Base-by-base conservation (phyloP, 2,329 filamentous ascomycete genomes). In the Alternaria longipes region DNA sequence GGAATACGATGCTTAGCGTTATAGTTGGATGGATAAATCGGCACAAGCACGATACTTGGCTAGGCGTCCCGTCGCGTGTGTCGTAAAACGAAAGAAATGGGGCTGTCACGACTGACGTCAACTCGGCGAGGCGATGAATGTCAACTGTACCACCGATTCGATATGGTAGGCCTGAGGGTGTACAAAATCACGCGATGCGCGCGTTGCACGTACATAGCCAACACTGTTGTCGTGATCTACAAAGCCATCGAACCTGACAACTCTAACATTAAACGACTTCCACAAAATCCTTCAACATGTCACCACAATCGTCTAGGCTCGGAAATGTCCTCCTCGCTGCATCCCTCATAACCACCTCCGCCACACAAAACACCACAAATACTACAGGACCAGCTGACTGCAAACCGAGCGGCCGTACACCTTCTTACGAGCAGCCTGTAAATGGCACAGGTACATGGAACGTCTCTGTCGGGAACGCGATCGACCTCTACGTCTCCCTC, bases 381-480 rank as follows among this genome's bases (percentile, higher is more conserved):
- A 11, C 3, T 30, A 34, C 46, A 8, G 5, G 1, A 38, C 16
- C 14, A 0, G 16, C 1, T 8, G 0, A 6, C 0, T 38, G 34
- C 34, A 38, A 16, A 7, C 7, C 14, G 8, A 1, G 34, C 34
- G 16, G 16, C 34, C 7, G 14, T 8, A n/a, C 34, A 1, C 14
- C 32, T 14, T 14, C 6, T n/a, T 8, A n/a, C 14, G 34, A 5
- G 12, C 5, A 36, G 12, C 41, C 49, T 20, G 14, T 34, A 12
- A 54, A 54, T 12, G 32, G 32, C 14, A 54, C 41, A 2, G 34
- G 49, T 8, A 54, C 49, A 18, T 11, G n/a, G 12, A 53, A 54
- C 7, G 3, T 32, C 3, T n/a, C 50, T 14, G 3, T n/a, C 34
- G 12, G 6, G 14, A 0, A 11, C 8, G 28, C 28, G 6, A 36